Conservation (phyloP, 2,329 filamentous ascomycete genomes). For the Fusarium annulatum region DNA sequence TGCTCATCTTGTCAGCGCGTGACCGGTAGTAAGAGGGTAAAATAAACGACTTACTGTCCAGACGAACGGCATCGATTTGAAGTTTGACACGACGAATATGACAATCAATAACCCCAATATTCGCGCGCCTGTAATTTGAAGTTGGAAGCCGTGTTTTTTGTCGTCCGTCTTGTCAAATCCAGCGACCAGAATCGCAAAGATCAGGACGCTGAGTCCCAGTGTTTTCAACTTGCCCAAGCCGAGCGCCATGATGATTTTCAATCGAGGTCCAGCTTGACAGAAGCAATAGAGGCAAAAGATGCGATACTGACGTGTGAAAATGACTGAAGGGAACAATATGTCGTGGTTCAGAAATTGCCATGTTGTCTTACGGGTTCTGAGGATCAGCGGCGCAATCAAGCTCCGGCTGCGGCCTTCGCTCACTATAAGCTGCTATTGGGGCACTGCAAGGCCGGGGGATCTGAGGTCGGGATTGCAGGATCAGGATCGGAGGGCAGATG, state of each 20-base stretch:
- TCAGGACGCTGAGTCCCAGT: not conserved
- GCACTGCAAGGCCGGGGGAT: not conserved
- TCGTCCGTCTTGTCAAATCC: not conserved
- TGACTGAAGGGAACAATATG: not conserved
- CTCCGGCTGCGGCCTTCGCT: not conserved
- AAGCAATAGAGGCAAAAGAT: fast-evolving
- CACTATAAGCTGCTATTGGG: fast-evolving
- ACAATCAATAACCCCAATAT: not conserved
- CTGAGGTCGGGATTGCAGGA: not conserved
- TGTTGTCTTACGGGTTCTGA: not conserved
- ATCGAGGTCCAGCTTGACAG: fast-evolving
- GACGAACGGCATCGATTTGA: not conserved
- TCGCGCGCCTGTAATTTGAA: not conserved
- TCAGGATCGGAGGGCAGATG: not conserved
- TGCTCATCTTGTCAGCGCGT: not conserved
- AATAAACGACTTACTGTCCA: not conserved
- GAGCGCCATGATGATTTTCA: not conserved
- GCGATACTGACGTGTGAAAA: not conserved
- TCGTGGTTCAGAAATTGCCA: not conserved
- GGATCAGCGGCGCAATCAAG: not conserved
- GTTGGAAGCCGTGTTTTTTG: not conserved
- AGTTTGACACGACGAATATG: not conserved
- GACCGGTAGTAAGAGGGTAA: too few relatives aligned
- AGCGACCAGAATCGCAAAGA: not conserved
- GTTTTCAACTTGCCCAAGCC: not conserved